A percentile compares a stretch with the other conserved stretches of the same genome.
These are phyloP conservation scores for Coemansia sp. DNA, from an alignment of 192 early-diverging fungal species.

Conservation along the genomic window DNA sequence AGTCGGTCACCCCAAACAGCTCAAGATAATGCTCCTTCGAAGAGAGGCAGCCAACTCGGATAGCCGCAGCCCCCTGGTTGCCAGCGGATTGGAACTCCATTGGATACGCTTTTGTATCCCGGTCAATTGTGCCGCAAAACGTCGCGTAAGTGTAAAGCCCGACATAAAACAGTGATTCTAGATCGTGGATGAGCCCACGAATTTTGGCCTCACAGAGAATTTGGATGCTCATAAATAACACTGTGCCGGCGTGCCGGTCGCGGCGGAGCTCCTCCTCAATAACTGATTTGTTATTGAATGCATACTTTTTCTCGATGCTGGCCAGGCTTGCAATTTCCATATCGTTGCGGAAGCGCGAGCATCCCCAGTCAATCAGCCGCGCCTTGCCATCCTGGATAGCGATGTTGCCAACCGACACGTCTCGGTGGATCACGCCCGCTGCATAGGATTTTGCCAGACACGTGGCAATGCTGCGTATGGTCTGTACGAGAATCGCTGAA, in stretches of 20 bases:
- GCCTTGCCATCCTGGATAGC: neutral
- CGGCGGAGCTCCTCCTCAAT: neutral
- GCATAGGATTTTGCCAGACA: conserved; percentile 5
- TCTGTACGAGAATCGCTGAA: neutral
- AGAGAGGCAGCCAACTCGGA: neutral
- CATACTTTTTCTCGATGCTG: neutral
- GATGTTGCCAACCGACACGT: conserved; percentile 22
- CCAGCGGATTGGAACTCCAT: neutral
- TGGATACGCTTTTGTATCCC: neutral
- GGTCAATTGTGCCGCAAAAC: neutral
- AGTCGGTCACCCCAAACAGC: neutral
- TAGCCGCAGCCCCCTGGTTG: neutral
- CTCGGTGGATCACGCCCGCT: conserved; percentile 19
- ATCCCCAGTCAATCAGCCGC: conserved; percentile 17
- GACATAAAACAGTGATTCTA: conserved; percentile 23
- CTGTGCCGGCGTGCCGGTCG: neutral
- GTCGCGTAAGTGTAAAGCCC: neutral
- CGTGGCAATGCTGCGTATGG: neutral
- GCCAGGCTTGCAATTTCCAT: neutral
- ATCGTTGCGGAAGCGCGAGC: neutral
- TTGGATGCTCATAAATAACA: conserved; percentile 2
- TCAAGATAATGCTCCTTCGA: neutral
- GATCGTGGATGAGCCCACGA: conserved; percentile 5
- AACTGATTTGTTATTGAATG: neutral
- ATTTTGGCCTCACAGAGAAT: neutral